Percentiles rank a stretch among this genome's conserved stretches.
Evolutionary conservation across 805 yeast genomes (phyloP).

Genomic region (Komagataella mondaviorum): DNA sequence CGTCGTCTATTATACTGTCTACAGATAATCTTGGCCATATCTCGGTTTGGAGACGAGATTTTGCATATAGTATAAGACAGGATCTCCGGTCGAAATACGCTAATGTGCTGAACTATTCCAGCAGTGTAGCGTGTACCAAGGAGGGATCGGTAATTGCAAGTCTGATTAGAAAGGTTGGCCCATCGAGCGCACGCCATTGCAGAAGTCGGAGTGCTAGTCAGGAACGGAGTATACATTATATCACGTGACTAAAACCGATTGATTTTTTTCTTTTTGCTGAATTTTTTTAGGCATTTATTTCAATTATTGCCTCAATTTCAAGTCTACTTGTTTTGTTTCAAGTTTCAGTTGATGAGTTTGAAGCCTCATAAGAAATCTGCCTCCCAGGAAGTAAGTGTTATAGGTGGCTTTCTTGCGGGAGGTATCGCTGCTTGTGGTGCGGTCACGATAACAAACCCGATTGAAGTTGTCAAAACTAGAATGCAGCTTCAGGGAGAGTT

Average conservation of each 20-base stretch:
- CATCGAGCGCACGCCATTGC: background rate
- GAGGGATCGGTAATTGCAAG: background rate
- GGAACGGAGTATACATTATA: background rate
- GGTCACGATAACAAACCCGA: slow-evolving; percentile 92
- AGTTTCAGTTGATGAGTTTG: background rate
- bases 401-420: slow-evolving; percentile 82
- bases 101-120: background rate
- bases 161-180: background rate
- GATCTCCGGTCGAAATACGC: slow-evolving; percentile 14
- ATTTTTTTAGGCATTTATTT: background rate
- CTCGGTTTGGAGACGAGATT: slow-evolving; percentile 70
- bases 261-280: background rate
- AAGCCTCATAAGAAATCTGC: slow-evolving; percentile 21
- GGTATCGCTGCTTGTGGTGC: slow-evolving; percentile 96
- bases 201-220: background rate
- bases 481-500: slow-evolving; percentile 96
- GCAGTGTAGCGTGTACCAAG: background rate
- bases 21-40: slow-evolving; percentile 66
- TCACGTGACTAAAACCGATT: background rate
- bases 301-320: background rate
- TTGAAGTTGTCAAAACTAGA: slow-evolving; percentile 87
- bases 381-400: slow-evolving; percentile 46
- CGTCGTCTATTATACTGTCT: slow-evolving; percentile 46
- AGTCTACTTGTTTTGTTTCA: slow-evolving; percentile 4
- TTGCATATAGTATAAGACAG: slow-evolving; percentile 25